phyloP scores from a whole-genome alignment of 2,329 filamentous ascomycete species.

The Cladosporium sp. region DNA sequence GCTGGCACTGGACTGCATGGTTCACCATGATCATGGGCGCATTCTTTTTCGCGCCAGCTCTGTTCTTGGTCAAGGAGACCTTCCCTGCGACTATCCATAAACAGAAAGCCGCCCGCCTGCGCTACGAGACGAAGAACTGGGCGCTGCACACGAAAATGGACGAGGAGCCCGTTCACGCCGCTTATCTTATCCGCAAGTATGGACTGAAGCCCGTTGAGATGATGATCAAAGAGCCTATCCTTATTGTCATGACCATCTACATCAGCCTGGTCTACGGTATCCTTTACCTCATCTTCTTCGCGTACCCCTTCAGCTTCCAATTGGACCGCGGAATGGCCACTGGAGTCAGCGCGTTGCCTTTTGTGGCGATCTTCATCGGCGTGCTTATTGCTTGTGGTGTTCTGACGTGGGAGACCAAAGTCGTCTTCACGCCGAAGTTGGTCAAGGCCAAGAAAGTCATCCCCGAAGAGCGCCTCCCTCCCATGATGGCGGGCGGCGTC shows the following conservation, averaged over 20 bases:
- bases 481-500: conserved; percentile 48
- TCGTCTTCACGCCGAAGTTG: conserved; percentile 19
- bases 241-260: conserved; percentile 44
- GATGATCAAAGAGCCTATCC: conserved; percentile 46
- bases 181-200: conserved; percentile 35
- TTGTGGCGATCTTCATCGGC: conserved; percentile 40
- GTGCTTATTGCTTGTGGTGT: conserved; percentile 29
- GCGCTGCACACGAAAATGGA: conserved; percentile 43
- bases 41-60: conserved; percentile 38
- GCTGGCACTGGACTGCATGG: conserved; percentile 56
- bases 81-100: conserved; percentile 47
- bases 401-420: conserved; percentile 14
- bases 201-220: conserved; percentile 37
- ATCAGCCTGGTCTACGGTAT: conserved; percentile 31
- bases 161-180: conserved; percentile 30
- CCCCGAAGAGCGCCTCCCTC: conserved; percentile 42
- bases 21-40: conserved; percentile 48
- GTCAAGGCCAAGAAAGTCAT: conserved; percentile 15
- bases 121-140: conserved; percentile 45
- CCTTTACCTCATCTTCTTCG: conserved; percentile 44
- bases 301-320: conserved; percentile 45
- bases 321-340: conserved; percentile 37
- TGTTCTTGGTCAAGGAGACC: conserved; percentile 49
- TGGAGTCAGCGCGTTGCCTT: conserved; percentile 39
- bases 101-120: conserved; percentile 44